These are phyloP conservation scores for Lizonia empirigonia DNA, from an alignment of 2,329 filamentous ascomycete species.

Conservation along the genomic window DNA sequence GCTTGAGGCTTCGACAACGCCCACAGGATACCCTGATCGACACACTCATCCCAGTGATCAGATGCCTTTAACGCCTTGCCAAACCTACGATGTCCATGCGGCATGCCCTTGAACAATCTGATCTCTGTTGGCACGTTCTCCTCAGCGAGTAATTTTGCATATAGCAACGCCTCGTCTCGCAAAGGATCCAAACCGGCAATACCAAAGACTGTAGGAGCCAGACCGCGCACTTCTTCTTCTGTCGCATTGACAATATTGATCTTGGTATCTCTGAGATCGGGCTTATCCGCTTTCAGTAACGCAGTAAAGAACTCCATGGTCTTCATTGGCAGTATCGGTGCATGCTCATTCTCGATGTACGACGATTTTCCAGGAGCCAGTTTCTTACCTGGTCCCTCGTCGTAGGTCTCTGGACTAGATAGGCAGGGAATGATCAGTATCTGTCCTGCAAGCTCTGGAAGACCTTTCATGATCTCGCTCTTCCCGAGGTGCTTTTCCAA, in stretches of 20 bases:
- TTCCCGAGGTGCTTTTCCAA: constrained; percentile 54
- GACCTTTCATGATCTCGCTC: constrained; percentile 29
- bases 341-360: constrained; percentile 51
- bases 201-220: constrained; percentile 56
- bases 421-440: constrained; percentile 48
- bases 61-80: constrained; percentile 50
- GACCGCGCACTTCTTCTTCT: constrained; percentile 47
- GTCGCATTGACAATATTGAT: constrained; percentile 43
- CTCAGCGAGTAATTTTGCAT: constrained; percentile 51
- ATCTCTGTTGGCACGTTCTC: constrained; percentile 57
- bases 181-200: constrained; percentile 58
- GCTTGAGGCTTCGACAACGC: constrained; percentile 44
- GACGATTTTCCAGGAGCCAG: constrained; percentile 50
- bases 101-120: constrained; percentile 58
- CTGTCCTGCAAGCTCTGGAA: constrained; percentile 55
- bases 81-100: constrained; percentile 59
- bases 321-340: constrained; percentile 54
- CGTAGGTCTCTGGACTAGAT: constrained; percentile 46
- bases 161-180: constrained; percentile 57
- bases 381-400: constrained; percentile 44
- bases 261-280: constrained; percentile 41
- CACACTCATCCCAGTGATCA: constrained; percentile 52
- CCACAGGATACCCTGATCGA: constrained; percentile 55
- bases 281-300: constrained; percentile 24
- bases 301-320: constrained; percentile 43